Evolutionary conservation across 768 basidiomycete genomes (phyloP).

Genomic region (Lentinula raphanica): DNA sequence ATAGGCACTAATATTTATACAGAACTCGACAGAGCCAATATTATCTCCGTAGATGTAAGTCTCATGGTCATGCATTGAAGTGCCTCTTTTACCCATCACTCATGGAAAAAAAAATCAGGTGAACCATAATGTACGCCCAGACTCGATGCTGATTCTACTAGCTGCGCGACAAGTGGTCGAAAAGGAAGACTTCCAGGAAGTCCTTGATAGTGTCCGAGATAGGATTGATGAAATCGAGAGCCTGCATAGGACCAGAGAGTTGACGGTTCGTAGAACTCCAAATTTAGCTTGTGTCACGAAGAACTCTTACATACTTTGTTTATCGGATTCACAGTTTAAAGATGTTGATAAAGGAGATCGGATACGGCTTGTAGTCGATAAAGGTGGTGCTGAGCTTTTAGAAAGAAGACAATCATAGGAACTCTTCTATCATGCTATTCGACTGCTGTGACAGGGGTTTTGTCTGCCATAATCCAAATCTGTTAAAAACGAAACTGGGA

Average conservation of each 20-base stretch:
- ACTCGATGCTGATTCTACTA: constrained; percentile 71
- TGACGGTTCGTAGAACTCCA: constrained; percentile 52
- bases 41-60: constrained; percentile 75
- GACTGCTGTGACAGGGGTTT: too few species aligned
- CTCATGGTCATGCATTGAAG: background rate
- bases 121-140: constrained; percentile 71
- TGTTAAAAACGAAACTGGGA: too few species aligned
- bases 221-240: constrained; percentile 87
- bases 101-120: constrained; percentile 46
- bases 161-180: constrained; percentile 67
- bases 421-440: too few species aligned
- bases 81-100: constrained; percentile 3
- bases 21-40: constrained; percentile 65
- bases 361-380: constrained; percentile 21
- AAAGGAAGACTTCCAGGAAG: constrained; percentile 76
- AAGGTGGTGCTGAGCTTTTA: constrained; percentile 25
- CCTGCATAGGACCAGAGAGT: constrained; percentile 70
- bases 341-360: constrained; percentile 30
- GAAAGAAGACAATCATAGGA: background rate
- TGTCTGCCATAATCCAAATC: too few species aligned
- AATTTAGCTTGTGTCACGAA: too few species aligned
- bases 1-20: background rate
- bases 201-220: constrained; percentile 64
- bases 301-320: background rate
- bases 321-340: constrained; percentile 35